Evolutionary conservation across 495 filamentous ascomycete species (phyloP), one percentile per base, ranked within the genome.

Genomic region (Aspergillus indologenus): DNA sequence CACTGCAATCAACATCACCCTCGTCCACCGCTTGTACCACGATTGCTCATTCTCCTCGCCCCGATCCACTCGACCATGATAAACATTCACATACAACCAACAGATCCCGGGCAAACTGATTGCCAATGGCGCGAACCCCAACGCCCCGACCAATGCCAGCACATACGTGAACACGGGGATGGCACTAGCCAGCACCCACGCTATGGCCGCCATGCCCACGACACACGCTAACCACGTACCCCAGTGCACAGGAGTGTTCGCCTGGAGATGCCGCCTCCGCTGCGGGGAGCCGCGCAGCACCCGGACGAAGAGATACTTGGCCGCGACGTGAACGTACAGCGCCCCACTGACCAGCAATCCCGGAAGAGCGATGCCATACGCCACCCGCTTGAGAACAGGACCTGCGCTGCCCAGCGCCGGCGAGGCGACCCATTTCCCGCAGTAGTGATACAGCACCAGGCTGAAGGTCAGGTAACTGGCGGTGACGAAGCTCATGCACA

Each of bases 351-450:
- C 66, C 24, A 80, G 67, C 11, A 78, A 59, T 6, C 87, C 90
- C 0, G 90, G 89, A 1, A 90, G 70, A 9, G 88, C 90, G 56
- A 94, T 75, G 15, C 90, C 90, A 63, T 89, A 94, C 0, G 89
- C 83, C 14, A 76, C 62, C 67, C 89, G 89, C 58, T 86, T 83
- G 9, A 94, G 62, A 0, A 81, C 63, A 0, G 73, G 69, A 14
- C 85, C 81, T 3, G 87, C 86, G 1, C 87, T 87, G 44, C 87
- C 82, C 0, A 94, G 80, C 0, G 90, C 87, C 0, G 91, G 91
- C 0, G 85, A 85, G 22, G 78, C 70, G 52, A 94, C 88, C 47
- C 75, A 77, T 19, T 73, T 70, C 9, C 91, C 90, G 29, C 86
- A 86, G 71, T 82, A 93, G 62, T 72, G 74, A 71, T 92, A 94